Evolutionary conservation across 306 rosid species (phyloP), one percentile per base, ranked within the genome.

Genomic region (Quercus rubra): DNA sequence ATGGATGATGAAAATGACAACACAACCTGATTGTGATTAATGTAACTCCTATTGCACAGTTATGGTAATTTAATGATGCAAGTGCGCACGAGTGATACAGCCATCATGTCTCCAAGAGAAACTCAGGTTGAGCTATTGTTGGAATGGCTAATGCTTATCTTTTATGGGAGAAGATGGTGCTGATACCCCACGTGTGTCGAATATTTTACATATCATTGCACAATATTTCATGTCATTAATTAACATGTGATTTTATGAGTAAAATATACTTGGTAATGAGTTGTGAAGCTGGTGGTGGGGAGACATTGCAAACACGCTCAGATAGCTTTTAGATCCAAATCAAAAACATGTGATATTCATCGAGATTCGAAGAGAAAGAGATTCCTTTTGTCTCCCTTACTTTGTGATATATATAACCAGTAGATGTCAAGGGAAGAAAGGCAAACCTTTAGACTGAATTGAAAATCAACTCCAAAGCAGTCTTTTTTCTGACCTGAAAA

Each of bases 351-450:
- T 77, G 25, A 23, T 28, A 4, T 12, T 28, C 67, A 43, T 57
- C 58, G 77, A 62, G 64, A 21, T 78, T 33, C 66, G 76, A 71
- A 68, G 51, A 31, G 15, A 70, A 62, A 41, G 79, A 74, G 87
- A 89, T 83, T 80, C 83, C 80, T 49, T 30, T 4, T 83, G 86
- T 86, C 82, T 82, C 80, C 74, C 55, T 27, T 20, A 56, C 70
- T 23, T 20, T 67, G 28, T 35, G 77, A 66, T 79, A 87, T 75
- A 82, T 77, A 63, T 77, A 63, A 23, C 12, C 15, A 63, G 28
- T 21, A 70, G 67, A 21, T 43, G 57, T 66, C 79, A 58, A 74
- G 64, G 76, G 52, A 73, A 51, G 52, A 52, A 33, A n/a, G 27
- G 30, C 31, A 75, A 62, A 21, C 59, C 63, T 52, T 10, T 17